Evolutionary conservation across 805 yeast genomes (phyloP), one percentile per base, ranked within the genome.

Genomic region (Wickerhamomyces alni): DNA sequence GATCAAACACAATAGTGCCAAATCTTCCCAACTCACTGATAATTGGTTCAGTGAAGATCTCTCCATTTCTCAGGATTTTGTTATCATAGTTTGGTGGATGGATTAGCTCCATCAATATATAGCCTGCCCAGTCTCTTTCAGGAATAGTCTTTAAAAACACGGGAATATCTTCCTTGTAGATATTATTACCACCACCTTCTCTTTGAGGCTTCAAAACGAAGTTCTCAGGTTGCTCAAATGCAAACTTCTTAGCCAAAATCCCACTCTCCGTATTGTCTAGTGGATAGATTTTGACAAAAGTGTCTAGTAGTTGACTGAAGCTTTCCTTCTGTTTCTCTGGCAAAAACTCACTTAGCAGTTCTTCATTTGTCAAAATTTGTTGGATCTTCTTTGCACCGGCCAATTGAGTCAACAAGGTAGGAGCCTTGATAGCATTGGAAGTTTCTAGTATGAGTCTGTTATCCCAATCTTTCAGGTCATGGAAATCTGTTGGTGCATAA

Each of bases 111-210:
- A 93, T 93, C 43, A 93, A 72, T 41, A 93, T 85, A 58, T 88
- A 93, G 0, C 87, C 95, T 18, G 77, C 80, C 97, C 97, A 91
- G 29, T 83, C 84, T 16, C 69, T 63, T 52, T 82, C 77, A 10
- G 80, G 77, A 10, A 86, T 53, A 0, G 66, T 48, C 11, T 69
- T 55, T 51, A 93, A 63, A 54, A 87, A 91, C 0, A 46, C 66
- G 1, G 96, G 96, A 42, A 93, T 93, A 51, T 87, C 84, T 28
- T 78, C 77, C 54, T 86, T 85, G 63, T 93, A 93, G 39, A 93
- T 75, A 58, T 93, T 93, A 61, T 93, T 88, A 16, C 99, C 99
- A 34, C 99, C 99, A 30, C 99, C 99, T 67, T 93, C 99, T 66
- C 99, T 76, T 63, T 93, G 99, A 4, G 99, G 99, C 57, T 93